Percentiles rank a stretch among this genome's conserved stretches.
Evolutionary conservation across 2,329 filamentous ascomycete genomes (phyloP).

Genomic region (Moelleriella libera): DNA sequence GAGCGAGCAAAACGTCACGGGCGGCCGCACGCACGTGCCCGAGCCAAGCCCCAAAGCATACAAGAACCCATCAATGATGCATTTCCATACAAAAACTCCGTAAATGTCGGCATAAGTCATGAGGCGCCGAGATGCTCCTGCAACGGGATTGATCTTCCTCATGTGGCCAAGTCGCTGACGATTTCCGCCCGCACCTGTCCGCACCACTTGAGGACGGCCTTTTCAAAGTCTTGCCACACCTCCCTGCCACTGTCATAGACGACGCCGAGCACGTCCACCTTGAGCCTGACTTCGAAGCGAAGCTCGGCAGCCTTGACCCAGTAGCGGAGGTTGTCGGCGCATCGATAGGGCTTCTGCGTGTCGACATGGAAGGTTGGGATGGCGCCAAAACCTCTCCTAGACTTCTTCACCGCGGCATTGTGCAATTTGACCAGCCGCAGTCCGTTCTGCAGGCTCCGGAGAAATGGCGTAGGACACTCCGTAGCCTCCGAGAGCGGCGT

Average conservation of each 20-base stretch:
- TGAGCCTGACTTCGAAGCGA: conserved; percentile 76
- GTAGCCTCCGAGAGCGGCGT: conserved; percentile 27
- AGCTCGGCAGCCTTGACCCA: conserved; percentile 95
- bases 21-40: neutral
- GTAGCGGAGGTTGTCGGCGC: conserved; percentile 84
- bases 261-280: conserved; percentile 73
- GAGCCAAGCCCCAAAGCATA: neutral
- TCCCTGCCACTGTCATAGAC: conserved; percentile 59
- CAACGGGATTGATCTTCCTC: conserved; percentile 4
- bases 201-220: conserved; percentile 73
- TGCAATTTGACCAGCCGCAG: conserved; percentile 74
- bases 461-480: conserved; percentile 56
- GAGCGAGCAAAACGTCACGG: neutral
- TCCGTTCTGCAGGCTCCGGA: conserved; percentile 62
- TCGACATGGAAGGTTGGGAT: conserved; percentile 88
- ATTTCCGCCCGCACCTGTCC: conserved; percentile 72
- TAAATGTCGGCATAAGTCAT: conserved; percentile 5
- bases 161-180: conserved; percentile 41
- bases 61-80: neutral
- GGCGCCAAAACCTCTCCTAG: conserved; percentile 71
- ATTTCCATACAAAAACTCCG: neutral
- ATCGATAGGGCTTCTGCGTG: conserved; percentile 85
- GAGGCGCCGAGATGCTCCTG: conserved; percentile 1
- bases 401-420: conserved; percentile 77
- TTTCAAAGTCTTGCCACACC: conserved; percentile 72